Conservation (phyloP, 495 filamentous ascomycete species). For the Pseudotulostoma volvatum region DNA sequence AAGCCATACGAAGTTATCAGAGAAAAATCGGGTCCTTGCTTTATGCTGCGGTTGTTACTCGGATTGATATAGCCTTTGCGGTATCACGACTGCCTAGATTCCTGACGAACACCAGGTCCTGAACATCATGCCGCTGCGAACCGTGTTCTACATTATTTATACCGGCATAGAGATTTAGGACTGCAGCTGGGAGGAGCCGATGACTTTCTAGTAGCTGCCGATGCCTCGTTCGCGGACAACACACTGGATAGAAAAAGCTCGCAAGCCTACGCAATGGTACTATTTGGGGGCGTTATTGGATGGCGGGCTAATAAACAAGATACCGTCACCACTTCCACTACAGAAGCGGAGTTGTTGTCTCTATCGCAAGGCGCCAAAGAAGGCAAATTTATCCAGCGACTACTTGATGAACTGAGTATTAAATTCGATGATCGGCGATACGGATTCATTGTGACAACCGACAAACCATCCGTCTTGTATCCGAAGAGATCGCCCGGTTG, state of each 20-base stretch:
- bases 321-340: not conserved
- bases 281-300: not conserved
- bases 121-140: constrained; percentile 7
- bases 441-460: not conserved
- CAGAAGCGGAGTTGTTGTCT: not conserved
- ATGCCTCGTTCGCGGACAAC: not conserved
- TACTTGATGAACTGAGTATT: not conserved
- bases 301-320: not conserved
- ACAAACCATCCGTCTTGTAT: not conserved
- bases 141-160: constrained; percentile 2
- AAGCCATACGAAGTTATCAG: constrained; percentile 7
- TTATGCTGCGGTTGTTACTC: constrained; percentile 11
- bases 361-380: not conserved
- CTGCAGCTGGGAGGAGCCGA: not conserved
- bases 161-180: not conserved
- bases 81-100: constrained; percentile 8
- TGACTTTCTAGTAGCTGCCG: not conserved
- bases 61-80: constrained; percentile 9
- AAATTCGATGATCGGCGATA: not conserved
- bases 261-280: not conserved
- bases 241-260: not conserved
- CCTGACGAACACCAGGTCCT: constrained; percentile 9
- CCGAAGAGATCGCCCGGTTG: not conserved
- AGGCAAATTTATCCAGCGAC: not conserved
- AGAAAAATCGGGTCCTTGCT: constrained; percentile 11